phyloP scores from a whole-genome alignment of 2,329 filamentous ascomycete species.

The Scedosporium aurantiacum region DNA sequence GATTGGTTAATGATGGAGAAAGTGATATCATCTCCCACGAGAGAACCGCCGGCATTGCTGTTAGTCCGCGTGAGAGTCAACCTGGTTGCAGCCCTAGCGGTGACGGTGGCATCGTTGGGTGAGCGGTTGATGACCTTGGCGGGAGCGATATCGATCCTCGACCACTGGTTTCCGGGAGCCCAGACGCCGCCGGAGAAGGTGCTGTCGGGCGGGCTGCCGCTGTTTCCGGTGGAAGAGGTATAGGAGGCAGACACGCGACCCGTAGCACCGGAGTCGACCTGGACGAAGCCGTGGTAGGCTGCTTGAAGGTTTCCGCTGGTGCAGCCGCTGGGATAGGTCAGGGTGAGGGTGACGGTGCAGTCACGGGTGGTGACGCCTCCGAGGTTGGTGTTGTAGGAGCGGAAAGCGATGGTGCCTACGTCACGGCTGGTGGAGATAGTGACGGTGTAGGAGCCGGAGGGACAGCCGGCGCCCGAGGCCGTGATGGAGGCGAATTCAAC shows the following conservation, averaged over 20 bases:
- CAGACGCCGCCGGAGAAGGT: neutral
- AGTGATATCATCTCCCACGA: conserved; percentile 1
- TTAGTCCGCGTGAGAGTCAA: neutral
- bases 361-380: neutral
- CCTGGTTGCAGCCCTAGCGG: neutral
- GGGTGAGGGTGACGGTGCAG: neutral
- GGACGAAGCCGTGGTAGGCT: conserved; percentile 4
- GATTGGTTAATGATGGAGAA: conserved; percentile 5
- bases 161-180: neutral
- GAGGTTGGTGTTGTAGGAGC: neutral
- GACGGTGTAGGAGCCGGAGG: neutral
- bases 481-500: conserved; percentile 4
- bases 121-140: conserved; percentile 4
- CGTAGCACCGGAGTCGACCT: conserved; percentile 1
- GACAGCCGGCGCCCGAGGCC: conserved; percentile 3
- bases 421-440: neutral
- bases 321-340: conserved; percentile 5
- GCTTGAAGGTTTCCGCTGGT: neutral
- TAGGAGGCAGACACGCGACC: neutral
- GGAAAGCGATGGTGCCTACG: conserved; percentile 5
- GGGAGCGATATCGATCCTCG: neutral
- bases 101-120: neutral
- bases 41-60: neutral
- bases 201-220: neutral
- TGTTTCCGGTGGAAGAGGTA: neutral